phyloP scores from a whole-genome alignment of 108 stramenopile species.

The Chaetoceros tenuissimus region DNA sequence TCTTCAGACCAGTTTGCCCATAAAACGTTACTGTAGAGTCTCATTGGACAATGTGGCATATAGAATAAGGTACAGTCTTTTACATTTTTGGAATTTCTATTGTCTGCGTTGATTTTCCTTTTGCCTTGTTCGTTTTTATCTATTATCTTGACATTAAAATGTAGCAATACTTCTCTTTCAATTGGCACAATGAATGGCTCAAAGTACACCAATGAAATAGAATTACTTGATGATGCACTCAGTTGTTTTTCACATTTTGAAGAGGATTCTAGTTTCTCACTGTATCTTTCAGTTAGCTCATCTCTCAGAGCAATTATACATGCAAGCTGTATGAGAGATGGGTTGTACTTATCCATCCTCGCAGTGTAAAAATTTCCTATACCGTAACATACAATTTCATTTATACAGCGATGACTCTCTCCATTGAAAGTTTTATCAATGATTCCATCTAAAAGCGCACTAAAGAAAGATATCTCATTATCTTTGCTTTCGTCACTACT shows the following conservation, averaged over 20 bases:
- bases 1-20: not conserved
- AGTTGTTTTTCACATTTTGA: not conserved
- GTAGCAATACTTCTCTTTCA: not conserved
- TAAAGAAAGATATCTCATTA: too few species aligned
- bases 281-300: not conserved
- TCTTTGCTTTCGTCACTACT: too few species aligned
- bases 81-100: not conserved
- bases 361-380: not conserved
- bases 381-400: not conserved
- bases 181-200: not conserved
- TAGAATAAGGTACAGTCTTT: not conserved
- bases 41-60: not conserved
- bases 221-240: not conserved
- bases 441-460: too few species aligned
- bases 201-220: not conserved
- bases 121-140: not conserved
- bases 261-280: not conserved
- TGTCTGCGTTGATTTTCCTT: not conserved
- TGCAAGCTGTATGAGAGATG: not conserved
- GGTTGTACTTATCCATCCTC: not conserved
- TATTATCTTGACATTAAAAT: not conserved
- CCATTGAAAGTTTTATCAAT: too few species aligned
- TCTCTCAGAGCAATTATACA: not conserved
- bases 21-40: not conserved
- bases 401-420: too few species aligned